Evolutionary conservation across 176 grass and related monocot species (phyloP).

Genomic region (Dactylis glomerata): DNA sequence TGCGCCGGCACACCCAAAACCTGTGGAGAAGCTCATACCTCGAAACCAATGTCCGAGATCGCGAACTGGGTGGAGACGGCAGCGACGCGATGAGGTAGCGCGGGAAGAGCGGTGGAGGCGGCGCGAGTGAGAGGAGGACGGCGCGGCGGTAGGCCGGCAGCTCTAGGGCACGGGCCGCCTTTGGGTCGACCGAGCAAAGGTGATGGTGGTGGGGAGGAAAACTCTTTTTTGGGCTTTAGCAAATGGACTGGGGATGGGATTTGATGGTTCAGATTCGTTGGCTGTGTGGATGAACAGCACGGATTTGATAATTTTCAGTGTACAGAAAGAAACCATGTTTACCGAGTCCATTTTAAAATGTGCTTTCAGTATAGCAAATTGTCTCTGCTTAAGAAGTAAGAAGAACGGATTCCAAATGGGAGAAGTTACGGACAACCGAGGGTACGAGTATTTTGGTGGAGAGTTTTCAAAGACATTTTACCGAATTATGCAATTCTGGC

Average conservation of each 20-base stretch:
- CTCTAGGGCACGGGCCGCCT: background rate
- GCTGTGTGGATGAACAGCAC: background rate
- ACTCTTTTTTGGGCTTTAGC: background rate
- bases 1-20: background rate
- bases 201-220: conserved; percentile 1
- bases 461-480: too few species aligned
- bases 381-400: too few species aligned
- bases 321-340: background rate
- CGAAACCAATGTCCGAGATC: background rate
- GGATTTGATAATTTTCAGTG: background rate
- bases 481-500: too few species aligned
- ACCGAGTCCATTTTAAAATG: background rate
- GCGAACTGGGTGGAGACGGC: background rate
- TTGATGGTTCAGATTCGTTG: background rate
- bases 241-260: background rate
- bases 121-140: background rate
- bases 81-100: background rate
- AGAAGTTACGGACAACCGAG: too few species aligned
- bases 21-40: conserved; percentile 15
- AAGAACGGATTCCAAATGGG: too few species aligned
- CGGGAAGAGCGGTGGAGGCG: background rate
- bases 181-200: conserved; percentile 4
- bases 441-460: too few species aligned
- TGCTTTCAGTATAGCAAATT: too few species aligned
- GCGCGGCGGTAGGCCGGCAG: background rate